Conservation (phyloP, 495 filamentous ascomycete species). For the Hypoxylon perforatum region DNA sequence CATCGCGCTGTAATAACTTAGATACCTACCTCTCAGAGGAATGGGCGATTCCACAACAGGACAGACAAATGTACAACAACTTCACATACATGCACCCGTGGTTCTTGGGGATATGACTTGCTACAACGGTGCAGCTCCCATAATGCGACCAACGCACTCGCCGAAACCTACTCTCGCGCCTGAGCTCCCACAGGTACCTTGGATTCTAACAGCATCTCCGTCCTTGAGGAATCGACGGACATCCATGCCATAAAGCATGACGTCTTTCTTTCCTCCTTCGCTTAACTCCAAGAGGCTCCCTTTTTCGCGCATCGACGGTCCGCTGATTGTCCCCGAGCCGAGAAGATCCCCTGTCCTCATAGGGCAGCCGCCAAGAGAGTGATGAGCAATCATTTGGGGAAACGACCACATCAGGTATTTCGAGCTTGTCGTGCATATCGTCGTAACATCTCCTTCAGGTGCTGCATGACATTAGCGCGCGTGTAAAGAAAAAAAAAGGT, state of each 20-base stretch:
- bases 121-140: constrained; percentile 43
- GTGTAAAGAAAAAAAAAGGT: neutral
- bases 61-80: neutral
- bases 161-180: constrained; percentile 78
- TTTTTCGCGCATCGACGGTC: constrained; percentile 66
- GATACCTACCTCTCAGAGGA: neutral
- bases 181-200: constrained; percentile 69
- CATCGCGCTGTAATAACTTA: neutral
- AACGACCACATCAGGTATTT: constrained; percentile 89
- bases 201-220: constrained; percentile 80
- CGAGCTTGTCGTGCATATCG: constrained; percentile 71
- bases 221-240: constrained; percentile 83
- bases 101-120: neutral
- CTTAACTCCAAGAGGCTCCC: constrained; percentile 88
- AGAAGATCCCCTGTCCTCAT: constrained; percentile 85
- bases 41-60: neutral
- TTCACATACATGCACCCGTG: neutral
- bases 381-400: constrained; percentile 94
- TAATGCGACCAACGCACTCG: constrained; percentile 70
- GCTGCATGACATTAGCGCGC: constrained; percentile 51
- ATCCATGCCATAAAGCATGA: constrained; percentile 75
- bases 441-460: constrained; percentile 69
- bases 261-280: constrained; percentile 69
- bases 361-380: constrained; percentile 86
- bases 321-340: constrained; percentile 91